Evolutionary conservation across 495 filamentous ascomycete species (phyloP), one percentile per base, ranked within the genome.

Genomic region (Amphirosellinia nigrospora): DNA sequence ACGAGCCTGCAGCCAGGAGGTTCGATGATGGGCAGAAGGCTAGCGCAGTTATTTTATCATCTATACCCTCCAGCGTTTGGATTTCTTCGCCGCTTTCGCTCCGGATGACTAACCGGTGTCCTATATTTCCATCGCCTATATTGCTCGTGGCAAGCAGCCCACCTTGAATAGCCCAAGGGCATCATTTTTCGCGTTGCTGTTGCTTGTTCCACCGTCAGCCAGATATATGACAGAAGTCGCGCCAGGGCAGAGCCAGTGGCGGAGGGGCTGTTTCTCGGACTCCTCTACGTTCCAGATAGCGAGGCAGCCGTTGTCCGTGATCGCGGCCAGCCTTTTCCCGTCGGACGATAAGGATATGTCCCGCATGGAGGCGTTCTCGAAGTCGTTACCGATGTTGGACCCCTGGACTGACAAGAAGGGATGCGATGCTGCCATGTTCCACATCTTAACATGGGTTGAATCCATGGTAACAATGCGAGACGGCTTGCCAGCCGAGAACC

Each of bases 1-100:
- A 4, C 43, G 43, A 46, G 43, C 43, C 43, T 15, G 43, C 43
- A n/a, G 43, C 43, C 43, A 46, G 43, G 11, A 46, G 43, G 6
- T 46, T 46, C 43, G 43, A 46, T n/a, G 43, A 46, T n/a, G 43
- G 43, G 43, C 43, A 46, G 43, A 46, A 46, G 43, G 43, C 43
- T n/a, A 46, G 4, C 19, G 43, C 43, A 46, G 7, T n/a, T 46
- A 46, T 46, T 46, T 46, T 15, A 15, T 46, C 5, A 15, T n/a
- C 43, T 3, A 46, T 8, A 5, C 16, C 43, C 43, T 46, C 16
- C 43, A 46, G 43, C 43, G 10, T n/a, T 15, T 46, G 10, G 43
- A 46, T 46, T 46, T 46, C 43, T 46, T 46, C 43, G 16, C 43
- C 43, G 19, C 19, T 16, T 46, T 46, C 43, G 43, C 19, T 46